Evolutionary conservation across 208 protist genomes (phyloP).

Genomic region (Angomonas deanei): DNA sequence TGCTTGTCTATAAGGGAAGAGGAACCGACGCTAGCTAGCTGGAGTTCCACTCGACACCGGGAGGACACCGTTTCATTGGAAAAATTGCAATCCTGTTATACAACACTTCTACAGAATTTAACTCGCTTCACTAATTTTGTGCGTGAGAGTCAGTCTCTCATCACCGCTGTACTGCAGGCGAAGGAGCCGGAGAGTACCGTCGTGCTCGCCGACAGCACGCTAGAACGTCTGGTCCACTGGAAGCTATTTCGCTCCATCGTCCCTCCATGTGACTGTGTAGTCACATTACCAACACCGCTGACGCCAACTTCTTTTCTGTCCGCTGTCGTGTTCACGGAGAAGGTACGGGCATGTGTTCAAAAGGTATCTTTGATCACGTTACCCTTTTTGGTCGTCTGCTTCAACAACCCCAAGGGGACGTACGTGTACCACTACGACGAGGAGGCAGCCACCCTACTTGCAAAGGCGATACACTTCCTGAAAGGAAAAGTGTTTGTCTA

Average conservation of each 20-base stretch:
- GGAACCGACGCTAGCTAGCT: too few relatives aligned
- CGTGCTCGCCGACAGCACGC: too few relatives aligned
- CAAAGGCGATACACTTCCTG: slow-evolving; percentile 14
- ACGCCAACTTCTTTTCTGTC: neutral
- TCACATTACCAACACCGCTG: neutral
- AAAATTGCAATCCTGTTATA: too few relatives aligned
- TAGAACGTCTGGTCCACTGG: too few relatives aligned
- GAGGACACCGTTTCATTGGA: too few relatives aligned
- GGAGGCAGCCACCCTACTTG: slow-evolving; percentile 23
- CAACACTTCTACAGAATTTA: too few relatives aligned
- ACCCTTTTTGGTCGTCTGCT: slow-evolving; percentile 13
- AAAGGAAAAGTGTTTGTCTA: slow-evolving; percentile 13
- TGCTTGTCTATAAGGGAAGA: too few relatives aligned
- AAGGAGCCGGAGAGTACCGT: too few relatives aligned
- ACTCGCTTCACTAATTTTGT: too few relatives aligned
- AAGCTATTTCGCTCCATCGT: neutral
- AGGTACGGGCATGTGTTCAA: neutral
- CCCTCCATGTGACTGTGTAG: neutral
- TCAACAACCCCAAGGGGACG: slow-evolving; percentile 17
- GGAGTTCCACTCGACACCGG: too few relatives aligned
- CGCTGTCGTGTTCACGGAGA: slow-evolving; percentile 13
- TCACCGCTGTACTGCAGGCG: too few relatives aligned
- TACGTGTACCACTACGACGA: slow-evolving; percentile 18
- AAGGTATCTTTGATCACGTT: neutral
- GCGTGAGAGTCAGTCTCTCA: too few relatives aligned